Conservation (phyloP, 805 yeast species). For the Starmerella scarabaei region DNA sequence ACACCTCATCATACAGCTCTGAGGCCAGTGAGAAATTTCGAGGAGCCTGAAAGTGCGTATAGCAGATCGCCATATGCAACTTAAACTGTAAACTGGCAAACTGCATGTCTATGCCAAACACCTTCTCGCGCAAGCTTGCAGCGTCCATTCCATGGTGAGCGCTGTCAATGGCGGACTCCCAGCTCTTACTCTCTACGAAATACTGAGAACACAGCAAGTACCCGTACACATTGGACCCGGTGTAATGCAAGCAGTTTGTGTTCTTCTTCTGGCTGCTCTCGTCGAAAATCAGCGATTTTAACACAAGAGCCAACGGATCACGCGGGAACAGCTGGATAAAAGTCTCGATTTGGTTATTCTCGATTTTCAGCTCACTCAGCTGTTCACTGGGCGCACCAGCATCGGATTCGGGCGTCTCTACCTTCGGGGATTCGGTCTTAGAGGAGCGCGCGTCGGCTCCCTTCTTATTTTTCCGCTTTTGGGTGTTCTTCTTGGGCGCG, state of each 20-base stretch:
- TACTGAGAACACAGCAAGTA: slow-evolving; percentile 52
- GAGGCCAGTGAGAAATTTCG: slow-evolving; percentile 69
- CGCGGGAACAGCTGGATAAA: slow-evolving; percentile 13
- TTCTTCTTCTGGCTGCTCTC: not conserved
- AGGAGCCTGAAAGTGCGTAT: slow-evolving; percentile 82
- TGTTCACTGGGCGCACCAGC: not conserved
- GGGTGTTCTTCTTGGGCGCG: not conserved
- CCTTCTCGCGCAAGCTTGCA: slow-evolving; percentile 29
- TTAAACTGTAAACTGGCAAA: slow-evolving; percentile 48
- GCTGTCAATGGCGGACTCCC: slow-evolving; percentile 44
- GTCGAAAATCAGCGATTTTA: not conserved
- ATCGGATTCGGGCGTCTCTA: too few species aligned
- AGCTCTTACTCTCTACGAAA: slow-evolving; percentile 49
- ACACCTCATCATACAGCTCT: slow-evolving; percentile 51
- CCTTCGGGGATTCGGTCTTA: too few species aligned
- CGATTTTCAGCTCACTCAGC: not conserved
- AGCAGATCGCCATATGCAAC: slow-evolving; percentile 56
- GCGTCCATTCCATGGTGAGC: slow-evolving; percentile 51
- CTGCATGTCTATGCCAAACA: slow-evolving; percentile 36
- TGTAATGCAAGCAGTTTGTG: not conserved
- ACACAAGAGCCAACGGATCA: slow-evolving; percentile 4
- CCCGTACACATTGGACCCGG: slow-evolving; percentile 38
- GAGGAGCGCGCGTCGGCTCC: not conserved
- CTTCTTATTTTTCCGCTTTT: not conserved
- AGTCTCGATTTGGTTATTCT: not conserved